Percentiles rank a stretch among this genome's conserved stretches.
phyloP scores from a whole-genome alignment of 2,329 filamentous ascomycete species.

The Beauveria medogensis region DNA sequence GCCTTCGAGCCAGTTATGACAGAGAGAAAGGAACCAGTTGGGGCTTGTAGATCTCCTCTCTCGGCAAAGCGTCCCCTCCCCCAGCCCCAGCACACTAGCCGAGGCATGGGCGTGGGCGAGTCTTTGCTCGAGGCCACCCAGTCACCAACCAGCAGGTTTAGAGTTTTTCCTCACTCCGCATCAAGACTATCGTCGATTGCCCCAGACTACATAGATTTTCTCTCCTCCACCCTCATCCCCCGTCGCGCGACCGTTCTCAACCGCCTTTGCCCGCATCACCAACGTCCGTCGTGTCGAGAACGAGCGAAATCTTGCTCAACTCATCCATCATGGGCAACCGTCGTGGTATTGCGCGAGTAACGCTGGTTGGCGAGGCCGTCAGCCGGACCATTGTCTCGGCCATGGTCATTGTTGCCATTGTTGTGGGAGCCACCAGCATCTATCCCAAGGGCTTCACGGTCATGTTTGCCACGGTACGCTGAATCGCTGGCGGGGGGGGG shows the following conservation, averaged over 20 bases:
- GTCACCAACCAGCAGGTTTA: background rate
- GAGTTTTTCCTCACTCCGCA: slow-evolving; percentile 9
- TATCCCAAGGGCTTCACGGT: slow-evolving; percentile 9
- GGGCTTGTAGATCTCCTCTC: slow-evolving; percentile 7
- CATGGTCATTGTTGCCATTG: slow-evolving; percentile 8
- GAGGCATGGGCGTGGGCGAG: slow-evolving; percentile 1
- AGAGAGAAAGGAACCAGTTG: background rate
- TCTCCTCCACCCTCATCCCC: background rate
- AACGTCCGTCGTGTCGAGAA: background rate
- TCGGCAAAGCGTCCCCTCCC: background rate
- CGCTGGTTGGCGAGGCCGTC: slow-evolving; percentile 1
- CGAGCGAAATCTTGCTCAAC: background rate
- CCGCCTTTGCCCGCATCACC: background rate
- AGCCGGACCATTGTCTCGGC: slow-evolving; percentile 4
- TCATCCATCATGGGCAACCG: slow-evolving; percentile 8
- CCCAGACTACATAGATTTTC: background rate
- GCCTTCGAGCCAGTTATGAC: background rate
- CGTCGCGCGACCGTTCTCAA: background rate
- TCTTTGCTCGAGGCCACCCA: background rate
- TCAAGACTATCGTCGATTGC: background rate
- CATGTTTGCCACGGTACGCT: slow-evolving; percentile 6
- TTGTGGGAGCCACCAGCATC: slow-evolving; percentile 8
- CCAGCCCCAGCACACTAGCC: slow-evolving; percentile 7
- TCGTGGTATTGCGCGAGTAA: slow-evolving; percentile 6
- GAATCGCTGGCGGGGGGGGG: too few species aligned